Evolutionary conservation across 495 filamentous ascomycete species (phyloP).

Genomic region (Niebla homalea): DNA sequence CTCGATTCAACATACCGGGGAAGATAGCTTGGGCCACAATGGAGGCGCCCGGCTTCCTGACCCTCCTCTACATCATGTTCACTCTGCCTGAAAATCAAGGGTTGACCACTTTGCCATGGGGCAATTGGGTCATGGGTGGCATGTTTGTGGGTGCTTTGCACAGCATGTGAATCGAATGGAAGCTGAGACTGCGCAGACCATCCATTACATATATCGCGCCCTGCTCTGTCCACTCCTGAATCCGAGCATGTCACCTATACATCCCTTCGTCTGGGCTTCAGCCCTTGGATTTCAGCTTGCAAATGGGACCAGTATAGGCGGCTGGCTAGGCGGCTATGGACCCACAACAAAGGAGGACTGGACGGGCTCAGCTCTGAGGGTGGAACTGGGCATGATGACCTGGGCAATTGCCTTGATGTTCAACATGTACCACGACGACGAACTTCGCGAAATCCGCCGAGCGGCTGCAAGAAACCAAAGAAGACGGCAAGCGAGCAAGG

Average conservation of each 20-base stretch:
- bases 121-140: slow-evolving; percentile 52
- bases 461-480: slow-evolving; percentile 36
- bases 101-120: slow-evolving; percentile 44
- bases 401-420: slow-evolving; percentile 58
- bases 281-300: slow-evolving; percentile 61
- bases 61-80: slow-evolving; percentile 62
- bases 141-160: slow-evolving; percentile 39
- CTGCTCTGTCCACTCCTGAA: slow-evolving; percentile 68
- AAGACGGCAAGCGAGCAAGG: slow-evolving; percentile 19
- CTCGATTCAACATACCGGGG: slow-evolving; percentile 74
- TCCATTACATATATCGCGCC: slow-evolving; percentile 85
- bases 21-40: slow-evolving; percentile 74
- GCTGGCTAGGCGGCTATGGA: slow-evolving; percentile 71
- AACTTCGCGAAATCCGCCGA: slow-evolving; percentile 63
- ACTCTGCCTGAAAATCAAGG: slow-evolving; percentile 43
- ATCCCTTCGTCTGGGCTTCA: slow-evolving; percentile 43
- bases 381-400: slow-evolving; percentile 38
- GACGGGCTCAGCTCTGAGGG: slow-evolving; percentile 25
- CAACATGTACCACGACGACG: slow-evolving; percentile 77
- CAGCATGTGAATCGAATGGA: slow-evolving; percentile 9
- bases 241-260: slow-evolving; percentile 83
- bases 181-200: slow-evolving; percentile 25
- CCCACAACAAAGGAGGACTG: slow-evolving; percentile 46
- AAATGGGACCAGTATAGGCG: slow-evolving; percentile 64
- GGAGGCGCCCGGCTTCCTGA: slow-evolving; percentile 67